A percentile compares a stretch with the other conserved stretches of the same genome.
Conservation (phyloP, 345 rosid species). For the Citrus inodora region DNA sequence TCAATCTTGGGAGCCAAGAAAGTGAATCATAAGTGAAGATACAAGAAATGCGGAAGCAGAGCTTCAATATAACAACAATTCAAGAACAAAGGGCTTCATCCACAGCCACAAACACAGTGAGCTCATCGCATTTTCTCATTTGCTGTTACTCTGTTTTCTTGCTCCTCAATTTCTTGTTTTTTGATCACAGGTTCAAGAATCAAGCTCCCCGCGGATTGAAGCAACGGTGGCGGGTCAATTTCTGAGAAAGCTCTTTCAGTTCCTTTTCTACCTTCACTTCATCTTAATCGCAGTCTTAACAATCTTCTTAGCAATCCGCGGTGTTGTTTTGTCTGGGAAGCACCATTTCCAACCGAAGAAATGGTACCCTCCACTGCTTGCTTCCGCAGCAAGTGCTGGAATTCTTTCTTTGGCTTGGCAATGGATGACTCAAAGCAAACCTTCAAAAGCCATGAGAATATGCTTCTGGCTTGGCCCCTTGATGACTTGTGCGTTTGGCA, state of each 20-base stretch:
- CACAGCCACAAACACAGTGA: constrained; percentile 27
- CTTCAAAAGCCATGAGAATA: constrained; percentile 47
- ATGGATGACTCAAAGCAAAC: constrained; percentile 39
- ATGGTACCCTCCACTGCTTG: constrained; percentile 75
- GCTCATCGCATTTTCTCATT: constrained; percentile 20
- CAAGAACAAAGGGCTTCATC: constrained; percentile 27
- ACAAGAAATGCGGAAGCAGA: constrained; percentile 7
- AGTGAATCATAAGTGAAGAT: neutral
- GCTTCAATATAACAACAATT: constrained; percentile 22
- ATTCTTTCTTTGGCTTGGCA: constrained; percentile 52
- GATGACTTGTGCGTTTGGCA: constrained; percentile 54
- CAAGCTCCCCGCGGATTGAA: constrained; percentile 17
- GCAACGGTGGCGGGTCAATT: constrained; percentile 38
- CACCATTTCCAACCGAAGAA: constrained; percentile 61
- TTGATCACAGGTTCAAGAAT: constrained; percentile 43
- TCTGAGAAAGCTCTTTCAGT: constrained; percentile 45
- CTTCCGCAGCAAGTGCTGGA: constrained; percentile 53
- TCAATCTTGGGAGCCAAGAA: constrained; percentile 18
- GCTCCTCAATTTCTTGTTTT: neutral
- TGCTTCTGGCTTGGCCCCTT: constrained; percentile 73
- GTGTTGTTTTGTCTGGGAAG: constrained; percentile 41
- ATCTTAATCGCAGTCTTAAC: constrained; percentile 45
- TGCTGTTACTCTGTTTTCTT: neutral
- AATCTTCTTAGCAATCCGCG: constrained; percentile 55
- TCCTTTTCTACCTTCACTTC: constrained; percentile 56